phyloP scores from a whole-genome alignment of 106 monocot species.

The Alisma plantagoaquatica region DNA sequence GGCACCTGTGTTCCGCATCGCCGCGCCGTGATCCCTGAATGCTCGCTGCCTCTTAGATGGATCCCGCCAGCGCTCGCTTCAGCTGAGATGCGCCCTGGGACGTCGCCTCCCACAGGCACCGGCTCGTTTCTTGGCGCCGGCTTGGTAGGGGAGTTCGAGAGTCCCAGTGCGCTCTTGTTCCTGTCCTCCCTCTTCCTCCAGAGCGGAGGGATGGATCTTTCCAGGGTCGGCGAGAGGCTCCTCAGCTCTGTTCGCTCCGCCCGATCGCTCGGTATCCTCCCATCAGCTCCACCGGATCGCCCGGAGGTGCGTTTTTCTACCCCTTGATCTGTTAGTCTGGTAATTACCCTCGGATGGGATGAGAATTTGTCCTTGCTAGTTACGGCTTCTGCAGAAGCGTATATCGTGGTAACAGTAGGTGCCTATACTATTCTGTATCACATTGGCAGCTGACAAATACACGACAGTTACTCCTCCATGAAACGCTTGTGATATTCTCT shows the following conservation, averaged over 20 bases:
- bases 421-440: too few relatives aligned
- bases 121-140: slow-evolving; percentile 19
- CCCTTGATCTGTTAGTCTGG: too few relatives aligned
- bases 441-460: too few relatives aligned
- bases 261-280: slow-evolving; percentile 63
- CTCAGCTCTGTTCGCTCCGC: slow-evolving; percentile 91
- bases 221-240: slow-evolving; percentile 88
- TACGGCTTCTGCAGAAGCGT: too few relatives aligned
- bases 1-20: too few relatives aligned
- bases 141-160: slow-evolving; percentile 25
- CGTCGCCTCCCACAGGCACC: slow-evolving; percentile 2
- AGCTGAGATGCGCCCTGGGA: slow-evolving; percentile 40
- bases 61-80: slow-evolving; percentile 7
- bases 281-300: slow-evolving; percentile 37
- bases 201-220: slow-evolving; percentile 94
- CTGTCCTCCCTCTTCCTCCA: slow-evolving; percentile 73
- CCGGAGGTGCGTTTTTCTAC: slow-evolving; percentile 49
- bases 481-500: too few relatives aligned
- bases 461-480: too few relatives aligned
- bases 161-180: slow-evolving; percentile 60
- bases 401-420: too few relatives aligned
- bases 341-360: too few relatives aligned
- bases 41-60: slow-evolving; percentile 8
- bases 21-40: slow-evolving; percentile 3
- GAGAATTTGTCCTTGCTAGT: too few relatives aligned